Evolutionary conservation across 192 early-diverging fungal species (phyloP), one percentile per base, ranked within the genome.

Genomic region (Pilobolus umbonatus): DNA sequence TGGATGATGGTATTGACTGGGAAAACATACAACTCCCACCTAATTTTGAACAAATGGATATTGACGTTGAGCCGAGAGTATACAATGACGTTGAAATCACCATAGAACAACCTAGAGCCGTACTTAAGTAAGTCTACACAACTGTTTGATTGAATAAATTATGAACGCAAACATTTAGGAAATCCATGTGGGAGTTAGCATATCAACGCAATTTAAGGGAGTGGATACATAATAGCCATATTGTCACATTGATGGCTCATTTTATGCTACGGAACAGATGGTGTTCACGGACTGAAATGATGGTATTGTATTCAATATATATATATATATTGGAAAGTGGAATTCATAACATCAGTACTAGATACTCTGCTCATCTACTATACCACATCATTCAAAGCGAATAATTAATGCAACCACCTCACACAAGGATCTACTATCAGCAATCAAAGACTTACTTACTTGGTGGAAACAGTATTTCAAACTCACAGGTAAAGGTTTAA

Each of bases 161-260:
- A 28, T n/a, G 34, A 48, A 38, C 19, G 29, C 24, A 25, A 5
- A 46, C 15, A 15, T 15, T 21, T 15, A 52, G 35, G 15, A 80
- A 73, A 60, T 55, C 66, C 11, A 39, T 56, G 29, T 73, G 77
- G 11, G 68, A 85, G 9, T 65, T 71, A 17, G 79, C 81, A 47
- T 61, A 72, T 44, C 73, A 82, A 34, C 72, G 85, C 21, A 60
- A 62, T 22, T 51, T 76, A 12, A 80, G 85, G 19, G 64, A 74
- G 4, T 62, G 77, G 61, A 64, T 78, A 4, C 86, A 88, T 52
- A 81, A 85, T 50, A 72, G 70, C 7, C 85, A 89, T 72, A 59
- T 88, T 7, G 43, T 85, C 0, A 72, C 67, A 22, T 63, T 89
- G 12, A 55, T 87, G 5, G 69, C 67, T 11, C 78, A 81, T 40